Evolutionary conservation across 306 rosid species (phyloP).

Genomic region (Cucurbita moschata): DNA sequence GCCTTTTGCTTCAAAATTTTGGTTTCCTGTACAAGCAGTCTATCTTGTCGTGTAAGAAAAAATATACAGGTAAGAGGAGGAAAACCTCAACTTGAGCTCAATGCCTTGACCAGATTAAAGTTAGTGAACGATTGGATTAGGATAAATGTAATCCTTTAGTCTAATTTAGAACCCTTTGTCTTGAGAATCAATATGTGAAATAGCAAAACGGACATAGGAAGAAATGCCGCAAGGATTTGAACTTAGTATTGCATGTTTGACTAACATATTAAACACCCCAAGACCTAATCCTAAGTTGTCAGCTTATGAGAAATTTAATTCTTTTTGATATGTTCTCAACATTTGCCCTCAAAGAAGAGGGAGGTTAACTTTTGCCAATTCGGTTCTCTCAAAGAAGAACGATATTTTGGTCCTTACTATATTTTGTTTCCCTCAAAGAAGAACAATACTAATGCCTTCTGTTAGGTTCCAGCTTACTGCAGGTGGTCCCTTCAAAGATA

Average conservation of each 20-base stretch:
- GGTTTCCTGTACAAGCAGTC: no score
- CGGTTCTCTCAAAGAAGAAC: neutral
- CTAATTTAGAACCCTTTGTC: neutral
- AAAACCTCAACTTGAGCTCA: neutral
- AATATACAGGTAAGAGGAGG: no score
- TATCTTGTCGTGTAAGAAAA: no score
- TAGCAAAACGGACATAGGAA: neutral
- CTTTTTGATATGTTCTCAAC: neutral
- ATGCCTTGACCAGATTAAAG: neutral
- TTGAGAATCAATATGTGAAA: neutral
- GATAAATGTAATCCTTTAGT: neutral
- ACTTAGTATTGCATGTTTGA: neutral
- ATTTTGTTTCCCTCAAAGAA: no score
- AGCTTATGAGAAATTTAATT: neutral
- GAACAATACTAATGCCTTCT: neutral
- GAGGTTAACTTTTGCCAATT: neutral
- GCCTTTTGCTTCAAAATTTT: no score
- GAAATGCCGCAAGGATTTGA: neutral
- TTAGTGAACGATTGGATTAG: neutral
- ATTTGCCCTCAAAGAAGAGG: neutral
- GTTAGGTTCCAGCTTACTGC: neutral
- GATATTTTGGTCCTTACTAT: no score
- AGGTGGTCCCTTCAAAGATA: neutral
- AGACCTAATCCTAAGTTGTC: neutral
- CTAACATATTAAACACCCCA: neutral